phyloP scores from a whole-genome alignment of 106 monocot species.

The Acorus calamus region DNA sequence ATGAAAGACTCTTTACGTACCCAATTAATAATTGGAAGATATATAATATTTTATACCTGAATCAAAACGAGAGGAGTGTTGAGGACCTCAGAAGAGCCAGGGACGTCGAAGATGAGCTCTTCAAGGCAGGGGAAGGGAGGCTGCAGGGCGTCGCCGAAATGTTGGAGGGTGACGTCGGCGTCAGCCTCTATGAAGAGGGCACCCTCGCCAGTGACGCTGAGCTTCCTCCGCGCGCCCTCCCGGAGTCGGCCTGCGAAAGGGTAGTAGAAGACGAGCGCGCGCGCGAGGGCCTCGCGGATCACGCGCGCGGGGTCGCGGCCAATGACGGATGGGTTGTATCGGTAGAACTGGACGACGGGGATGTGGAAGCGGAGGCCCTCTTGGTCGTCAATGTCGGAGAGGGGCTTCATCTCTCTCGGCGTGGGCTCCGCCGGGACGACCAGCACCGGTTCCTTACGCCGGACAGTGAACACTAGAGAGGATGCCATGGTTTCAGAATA shows the following conservation, averaged over 20 bases:
- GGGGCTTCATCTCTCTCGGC: constrained; percentile 35
- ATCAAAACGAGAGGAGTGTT: constrained; percentile 14
- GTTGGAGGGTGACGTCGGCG: constrained; percentile 10
- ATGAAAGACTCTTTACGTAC: no score
- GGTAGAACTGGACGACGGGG: constrained; percentile 38
- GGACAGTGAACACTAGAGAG: constrained; percentile 11
- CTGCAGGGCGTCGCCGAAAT: constrained; percentile 9
- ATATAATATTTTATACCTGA: constrained; percentile 6
- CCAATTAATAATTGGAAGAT: no score
- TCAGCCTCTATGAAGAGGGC: constrained; percentile 20
- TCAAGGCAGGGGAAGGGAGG: constrained; percentile 21
- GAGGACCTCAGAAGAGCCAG: constrained; percentile 9
- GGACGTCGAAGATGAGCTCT: constrained; percentile 17
- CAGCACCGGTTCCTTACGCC: constrained; percentile 16
- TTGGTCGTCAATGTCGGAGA: constrained; percentile 60
- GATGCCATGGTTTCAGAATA: no score
- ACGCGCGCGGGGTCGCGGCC: constrained; percentile 5
- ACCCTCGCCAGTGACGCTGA: constrained; percentile 14
- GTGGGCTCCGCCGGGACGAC: constrained; percentile 32
- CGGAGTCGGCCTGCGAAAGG: constrained; percentile 20
- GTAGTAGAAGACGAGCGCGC: constrained; percentile 16
- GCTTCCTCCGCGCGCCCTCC: constrained; percentile 19
- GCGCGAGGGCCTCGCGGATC: constrained; percentile 12
- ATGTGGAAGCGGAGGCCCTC: constrained; percentile 35
- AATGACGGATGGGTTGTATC: not conserved